Evolutionary conservation across 495 filamentous ascomycete species (phyloP), one percentile per base, ranked within the genome.

Genomic region (Chaetomium tenue): DNA sequence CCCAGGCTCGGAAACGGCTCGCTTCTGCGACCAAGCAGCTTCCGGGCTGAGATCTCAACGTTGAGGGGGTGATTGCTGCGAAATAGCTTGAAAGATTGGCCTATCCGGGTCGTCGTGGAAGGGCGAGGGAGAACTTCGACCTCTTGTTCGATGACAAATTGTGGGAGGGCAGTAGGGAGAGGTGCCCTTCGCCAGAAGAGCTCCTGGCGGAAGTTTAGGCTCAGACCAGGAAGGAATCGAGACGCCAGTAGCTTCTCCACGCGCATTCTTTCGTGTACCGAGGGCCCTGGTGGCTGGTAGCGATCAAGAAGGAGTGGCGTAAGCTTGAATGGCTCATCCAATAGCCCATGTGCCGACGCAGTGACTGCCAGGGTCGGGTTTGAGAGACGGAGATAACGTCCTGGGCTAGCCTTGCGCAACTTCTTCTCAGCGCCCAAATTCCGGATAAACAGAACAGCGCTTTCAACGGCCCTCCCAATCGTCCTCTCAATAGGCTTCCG

Each of bases 201-300:
- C 28, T 73, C 71, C n/a, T 73, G 66, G 3, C 67, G 66, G 20
- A 68, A n/a, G 47, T 64, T 63, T 3, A 70, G 12, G 55, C 50
- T 63, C 26, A 73, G 46, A 2, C 57, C 44, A 0, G 69, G 69
- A 6, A 73, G 67, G 46, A 73, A 70, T 6, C 67, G 63, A 1
- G 71, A 65, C 0, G 61, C 57, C 13, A 71, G 18, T 5, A 73
- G 55, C 53, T 70, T 69, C 22, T 67, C 67, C 15, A 73, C 28
- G 42, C 66, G 67, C 13, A 65, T 44, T 3, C 40, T 57, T 28
- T 62, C 66, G 28, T 73, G 67, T 7, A 71, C 58, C 0, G 70
- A 64, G 15, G 71, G 69, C 0, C 71, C 71, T 4, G 71, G 69
- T 0, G 67, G 69, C 30, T 71, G 69, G 40, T 73, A 73, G n/a